Conservation (phyloP, 2,329 filamentous ascomycete species). For the Biscogniauxia sp. region DNA sequence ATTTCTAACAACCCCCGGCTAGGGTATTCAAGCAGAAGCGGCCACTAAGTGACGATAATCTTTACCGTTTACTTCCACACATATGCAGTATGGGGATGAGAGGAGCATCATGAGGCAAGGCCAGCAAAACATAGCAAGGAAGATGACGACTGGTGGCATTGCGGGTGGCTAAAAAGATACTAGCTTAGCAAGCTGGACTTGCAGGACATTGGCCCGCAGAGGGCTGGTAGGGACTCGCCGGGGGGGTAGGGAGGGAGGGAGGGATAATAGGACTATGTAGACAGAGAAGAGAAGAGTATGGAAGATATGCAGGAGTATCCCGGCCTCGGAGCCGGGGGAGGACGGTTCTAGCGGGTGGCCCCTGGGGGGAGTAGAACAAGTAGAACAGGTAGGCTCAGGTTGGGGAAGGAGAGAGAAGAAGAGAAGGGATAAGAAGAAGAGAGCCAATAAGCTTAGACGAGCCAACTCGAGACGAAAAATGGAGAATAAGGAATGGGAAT, state of each 20-base stretch:
- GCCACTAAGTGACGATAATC: conserved; percentile 33
- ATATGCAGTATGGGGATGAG: conserved; percentile 31
- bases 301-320: conserved; percentile 23
- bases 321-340: conserved; percentile 22
- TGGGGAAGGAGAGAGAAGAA: conserved; percentile 16
- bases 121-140: conserved; percentile 30
- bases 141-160: conserved; percentile 30
- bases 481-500: conserved; percentile 27
- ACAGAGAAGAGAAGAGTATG: conserved; percentile 17
- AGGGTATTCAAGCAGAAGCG: conserved; percentile 27
- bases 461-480: conserved; percentile 27
- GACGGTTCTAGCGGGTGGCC: conserved; percentile 18
- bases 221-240: conserved; percentile 19
- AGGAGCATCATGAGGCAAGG: conserved; percentile 30
- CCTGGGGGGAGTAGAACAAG: conserved; percentile 14
- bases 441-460: conserved; percentile 24
- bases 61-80: conserved; percentile 30
- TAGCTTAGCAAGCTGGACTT: conserved; percentile 14
- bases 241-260: conserved; percentile 10
- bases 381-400: conserved; percentile 24
- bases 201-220: conserved; percentile 18
- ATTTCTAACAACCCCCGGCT: conserved; percentile 29
- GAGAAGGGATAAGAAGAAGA: conserved; percentile 11
- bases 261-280: conserved; percentile 7
- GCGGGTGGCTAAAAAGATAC: conserved; percentile 28